Evolutionary conservation across 2,329 filamentous ascomycete genomes (phyloP), one percentile per base, ranked within the genome.

Genomic region (Aspergillus tubingensis): DNA sequence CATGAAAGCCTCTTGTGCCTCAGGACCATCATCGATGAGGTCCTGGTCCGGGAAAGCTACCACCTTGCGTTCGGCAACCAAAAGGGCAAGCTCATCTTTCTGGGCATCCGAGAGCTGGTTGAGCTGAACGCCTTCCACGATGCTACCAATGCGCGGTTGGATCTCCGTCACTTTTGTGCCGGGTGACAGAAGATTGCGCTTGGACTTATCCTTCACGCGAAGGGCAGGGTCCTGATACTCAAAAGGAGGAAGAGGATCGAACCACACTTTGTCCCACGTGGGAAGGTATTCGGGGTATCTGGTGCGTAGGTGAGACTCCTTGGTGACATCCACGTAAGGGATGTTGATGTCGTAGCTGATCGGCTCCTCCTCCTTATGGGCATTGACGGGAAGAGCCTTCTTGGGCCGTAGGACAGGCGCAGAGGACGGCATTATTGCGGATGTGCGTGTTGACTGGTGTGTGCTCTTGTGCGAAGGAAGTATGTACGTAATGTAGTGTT

Each of bases 41-140:
- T 84, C 80, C 60, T 83, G 80, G 36, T 82, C 75, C n/a, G 80
- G 80, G 71, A 83, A 83, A 36, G 81, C 80, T 11, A 81, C 75
- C 15, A 83, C 79, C 54, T 81, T 81, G 62, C 89, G 86, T 77
- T 91, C 83, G 10, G 91, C 88, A 10, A 92, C 88, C 64, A 89
- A 87, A 21, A 88, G 85, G 1, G 81, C 82, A 10, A 84, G 78
- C 65, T 83, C 82, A 58, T 84, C 81, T 57, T 82, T 82, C 49
- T 79, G 79, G 6, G 77, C 71, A 44, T 80, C 75, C 1, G 77
- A 78, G 7, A 84, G 76, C 41, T 79, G 71, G 68, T 75, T 81
- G 57, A 84, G 67, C 60, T 84, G 82, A 38, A 84, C 68, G 23
- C 77, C 77, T 59, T 77, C 71, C 32, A 81, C 58, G 21, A 79